A percentile compares a stretch with the other conserved stretches of the same genome.
Conservation (phyloP, 139 green algal species). For the Coelastrella sp. region DNA sequence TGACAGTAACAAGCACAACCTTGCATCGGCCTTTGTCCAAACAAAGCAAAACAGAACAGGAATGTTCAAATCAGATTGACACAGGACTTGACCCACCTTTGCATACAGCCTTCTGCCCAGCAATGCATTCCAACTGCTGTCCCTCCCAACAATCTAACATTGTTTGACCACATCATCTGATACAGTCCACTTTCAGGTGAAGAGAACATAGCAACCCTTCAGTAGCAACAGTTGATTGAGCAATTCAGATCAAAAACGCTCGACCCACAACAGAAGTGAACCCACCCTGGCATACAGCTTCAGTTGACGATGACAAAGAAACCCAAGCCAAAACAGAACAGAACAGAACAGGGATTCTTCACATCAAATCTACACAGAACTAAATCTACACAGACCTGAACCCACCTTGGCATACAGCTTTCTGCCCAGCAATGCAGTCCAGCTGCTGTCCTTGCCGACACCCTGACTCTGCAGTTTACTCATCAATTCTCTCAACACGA, state of each 20-base stretch:
- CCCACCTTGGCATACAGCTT: slow-evolving; percentile 54
- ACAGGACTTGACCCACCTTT: not conserved
- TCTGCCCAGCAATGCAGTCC: slow-evolving; percentile 67
- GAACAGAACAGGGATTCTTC: not conserved
- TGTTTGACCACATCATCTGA: slow-evolving; percentile 79
- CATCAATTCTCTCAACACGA: slow-evolving; percentile 75
- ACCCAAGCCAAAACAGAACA: not conserved
- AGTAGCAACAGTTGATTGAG: too few species aligned
- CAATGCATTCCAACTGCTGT: slow-evolving; percentile 68
- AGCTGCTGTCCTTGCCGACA: slow-evolving; percentile 61
- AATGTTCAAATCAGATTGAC: too few species aligned
- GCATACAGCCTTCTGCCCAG: slow-evolving; percentile 72
- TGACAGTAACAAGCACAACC: slow-evolving; percentile 39
- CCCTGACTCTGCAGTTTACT: slow-evolving; percentile 79
- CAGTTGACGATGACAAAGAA: slow-evolving; percentile 52
- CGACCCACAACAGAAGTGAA: slow-evolving; percentile 50
- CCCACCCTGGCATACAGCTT: not conserved
- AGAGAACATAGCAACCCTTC: too few species aligned
- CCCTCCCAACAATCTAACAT: slow-evolving; percentile 69
- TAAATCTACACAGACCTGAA: not conserved
- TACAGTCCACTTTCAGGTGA: slow-evolving; percentile 59
- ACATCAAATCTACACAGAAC: too few species aligned
- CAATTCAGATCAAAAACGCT: slow-evolving; percentile 67
- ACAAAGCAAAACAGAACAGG: not conserved
- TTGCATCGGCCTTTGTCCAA: not conserved